phyloP scores from a whole-genome alignment of 768 basidiomycete species.

The Psilocybe azurescens region DNA sequence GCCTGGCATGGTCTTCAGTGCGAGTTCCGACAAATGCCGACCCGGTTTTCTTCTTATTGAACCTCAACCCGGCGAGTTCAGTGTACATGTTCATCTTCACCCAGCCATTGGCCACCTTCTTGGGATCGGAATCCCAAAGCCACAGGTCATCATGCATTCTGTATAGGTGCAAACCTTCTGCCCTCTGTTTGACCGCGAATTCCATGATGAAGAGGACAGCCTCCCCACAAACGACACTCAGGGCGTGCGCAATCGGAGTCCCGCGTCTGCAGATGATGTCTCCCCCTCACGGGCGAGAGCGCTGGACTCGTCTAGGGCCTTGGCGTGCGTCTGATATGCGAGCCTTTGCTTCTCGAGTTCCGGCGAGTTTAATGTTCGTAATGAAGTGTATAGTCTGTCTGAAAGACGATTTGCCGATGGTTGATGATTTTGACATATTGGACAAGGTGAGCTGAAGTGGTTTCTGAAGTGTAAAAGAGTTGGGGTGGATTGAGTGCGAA shows the following conservation, averaged over 20 bases:
- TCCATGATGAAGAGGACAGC: conserved; percentile 49
- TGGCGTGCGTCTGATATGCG: conserved; percentile 40
- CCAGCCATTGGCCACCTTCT: conserved; percentile 43
- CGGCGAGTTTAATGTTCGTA: conserved; percentile 48
- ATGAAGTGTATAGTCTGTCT: conserved; percentile 48
- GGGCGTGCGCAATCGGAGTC: conserved; percentile 46
- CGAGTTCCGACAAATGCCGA: conserved; percentile 37
- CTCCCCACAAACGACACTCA: conserved; percentile 48
- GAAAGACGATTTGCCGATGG: conserved; percentile 31
- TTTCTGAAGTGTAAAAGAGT: too few relatives aligned
- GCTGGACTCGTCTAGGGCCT: conserved; percentile 35
- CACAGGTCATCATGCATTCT: conserved; percentile 54
- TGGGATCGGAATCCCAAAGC: conserved; percentile 41
- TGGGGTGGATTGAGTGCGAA: too few relatives aligned
- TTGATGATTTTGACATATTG: neutral
- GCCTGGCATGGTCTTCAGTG: conserved; percentile 6
- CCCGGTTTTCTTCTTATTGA: conserved; percentile 49
- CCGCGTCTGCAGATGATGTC: conserved; percentile 42
- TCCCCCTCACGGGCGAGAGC: conserved; percentile 29
- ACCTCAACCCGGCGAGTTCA: conserved; percentile 41
- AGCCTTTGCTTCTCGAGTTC: conserved; percentile 46
- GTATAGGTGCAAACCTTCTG: conserved; percentile 47
- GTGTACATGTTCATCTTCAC: conserved; percentile 46
- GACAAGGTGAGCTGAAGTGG: neutral
- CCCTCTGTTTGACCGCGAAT: conserved; percentile 49